Evolutionary conservation across 129 eudicot species (phyloP), one percentile per base, ranked within the genome.

Genomic region (Lonicera japonica): DNA sequence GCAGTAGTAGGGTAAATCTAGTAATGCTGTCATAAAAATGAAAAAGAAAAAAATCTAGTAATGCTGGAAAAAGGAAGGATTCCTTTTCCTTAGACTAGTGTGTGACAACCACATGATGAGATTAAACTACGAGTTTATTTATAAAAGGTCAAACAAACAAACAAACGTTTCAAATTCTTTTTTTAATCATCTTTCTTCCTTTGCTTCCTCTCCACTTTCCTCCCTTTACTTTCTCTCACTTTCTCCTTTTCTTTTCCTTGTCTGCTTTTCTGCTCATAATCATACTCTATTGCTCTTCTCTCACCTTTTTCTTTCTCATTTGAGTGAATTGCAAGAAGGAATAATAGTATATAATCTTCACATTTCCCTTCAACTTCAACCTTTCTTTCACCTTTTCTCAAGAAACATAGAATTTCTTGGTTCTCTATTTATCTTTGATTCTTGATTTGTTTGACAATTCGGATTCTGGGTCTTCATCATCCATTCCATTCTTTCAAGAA

Each of bases 281-380:
- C 36, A 62, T 61, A 61, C 53, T 18, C 65, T 22, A 2, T 40
- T 34, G 6, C 36, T 6, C 36, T 25, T 21, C 22, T 23, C 56
- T 43, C 12, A 21, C 67, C 24, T 61, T 40, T 52, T 56, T n/a
- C 59, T 40, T 66, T 58, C 59, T 63, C 71, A 80, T 70, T 72
- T 70, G 72, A 73, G 81, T 86, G 82, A 73, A 78, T 72, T 67
- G 22, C 77, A 78, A 77, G 71, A 70, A 51, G 74, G 70, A 68
- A 75, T 29, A 29, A n/a, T n/a, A n/a, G n/a, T n/a, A n/a, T n/a
- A 70, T 54, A 52, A 58, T 17, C 20, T 65, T 19, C 70, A 68
- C 21, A 56, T 66, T 71, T 71, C 48, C 58, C 34, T 60, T 65
- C 66, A 40, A 21, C 48, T 63, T 36, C 68, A 10, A 63, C 58